Base-by-base conservation (phyloP, 192 early-diverging fungal species). In the Oehlia diaphana region DNA sequence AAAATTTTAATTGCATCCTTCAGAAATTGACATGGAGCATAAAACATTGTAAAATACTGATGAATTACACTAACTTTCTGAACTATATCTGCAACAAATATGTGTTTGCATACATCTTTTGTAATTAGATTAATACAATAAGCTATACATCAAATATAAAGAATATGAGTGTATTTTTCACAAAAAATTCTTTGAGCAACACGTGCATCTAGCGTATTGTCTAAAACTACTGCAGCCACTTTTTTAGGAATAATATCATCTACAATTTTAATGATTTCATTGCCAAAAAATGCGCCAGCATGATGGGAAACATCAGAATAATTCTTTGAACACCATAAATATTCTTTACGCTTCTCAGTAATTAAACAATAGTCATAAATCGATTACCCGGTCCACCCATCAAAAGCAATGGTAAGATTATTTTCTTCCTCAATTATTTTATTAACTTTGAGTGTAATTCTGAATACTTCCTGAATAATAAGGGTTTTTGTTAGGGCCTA, bases 141-240 rank as follows among this genome's bases (percentile, higher is more conserved):
- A n/a, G 61, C 16, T 19, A 63, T 19, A 63, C 14, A 63, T 63
- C 7, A 19, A 63, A 63, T n/a, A n/a, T n/a, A n/a, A n/a, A n/a
- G n/a, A n/a, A n/a, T n/a, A n/a, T n/a, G n/a, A n/a, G n/a, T n/a
- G 23, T 63, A 63, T 63, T 63, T 63, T 63, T 63, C 14, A 63
- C 14, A 63, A 63, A 63, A 19, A 19, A 16, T 63, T 63, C 61
- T 63, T 63, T 3, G 3, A n/a, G 61, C 61, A 63, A 63, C 23
- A 63, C 14, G 23, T 6, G 3, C 21, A 63, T 63, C 23, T 63
- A 19, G 14, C 3, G 1, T 19, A 63, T 63, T 63, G 21, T 63
- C 61, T 19, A 19, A 16, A 21, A 63, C 14, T n/a, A 63, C 21
- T 5, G 14, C 61, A 63, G 61, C 61, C 23, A 63, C 2, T 16